Percentiles rank a stretch among this genome's conserved stretches.
phyloP scores from a whole-genome alignment of 1,139 yeast genomes.

The Suhomyces yuchorum region DNA sequence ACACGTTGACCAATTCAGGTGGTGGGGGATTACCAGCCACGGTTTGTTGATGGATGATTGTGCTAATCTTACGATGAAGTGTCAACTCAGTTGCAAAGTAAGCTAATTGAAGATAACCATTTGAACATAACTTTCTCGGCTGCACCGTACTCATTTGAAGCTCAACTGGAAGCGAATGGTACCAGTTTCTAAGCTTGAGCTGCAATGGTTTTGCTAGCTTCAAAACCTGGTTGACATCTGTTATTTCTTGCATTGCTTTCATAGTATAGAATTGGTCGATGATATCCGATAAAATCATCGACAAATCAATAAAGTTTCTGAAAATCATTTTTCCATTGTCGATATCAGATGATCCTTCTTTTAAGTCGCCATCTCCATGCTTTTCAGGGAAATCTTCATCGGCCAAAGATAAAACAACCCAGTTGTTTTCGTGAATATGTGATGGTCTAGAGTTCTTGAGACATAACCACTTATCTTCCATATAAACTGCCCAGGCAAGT shows the following conservation, averaged over 20 bases:
- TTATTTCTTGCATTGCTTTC: slow-evolving; percentile 58
- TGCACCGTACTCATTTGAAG: slow-evolving; percentile 66
- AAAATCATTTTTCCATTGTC: slow-evolving; percentile 73
- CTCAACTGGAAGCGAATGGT: slow-evolving; percentile 70
- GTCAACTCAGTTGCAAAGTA: slow-evolving; percentile 83
- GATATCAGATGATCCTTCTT: slow-evolving; percentile 67
- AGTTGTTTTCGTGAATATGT: slow-evolving; percentile 65
- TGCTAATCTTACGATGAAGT: slow-evolving; percentile 75
- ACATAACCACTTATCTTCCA: slow-evolving; percentile 87
- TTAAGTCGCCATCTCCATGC: slow-evolving; percentile 57
- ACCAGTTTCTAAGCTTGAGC: slow-evolving; percentile 77
- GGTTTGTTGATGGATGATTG: slow-evolving; percentile 52
- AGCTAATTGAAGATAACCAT: slow-evolving; percentile 79
- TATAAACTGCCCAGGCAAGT: slow-evolving; percentile 90
- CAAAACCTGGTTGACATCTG: slow-evolving; percentile 64
- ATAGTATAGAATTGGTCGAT: slow-evolving; percentile 70
- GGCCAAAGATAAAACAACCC: slow-evolving; percentile 64
- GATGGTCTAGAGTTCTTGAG: slow-evolving; percentile 79
- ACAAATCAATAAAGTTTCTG: slow-evolving; percentile 66
- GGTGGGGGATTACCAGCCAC: slow-evolving; percentile 47
- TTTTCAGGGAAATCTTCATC: slow-evolving; percentile 79
- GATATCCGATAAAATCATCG: slow-evolving; percentile 73
- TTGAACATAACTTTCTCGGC: slow-evolving; percentile 62
- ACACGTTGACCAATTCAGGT: slow-evolving; percentile 62
- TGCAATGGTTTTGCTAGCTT: slow-evolving; percentile 84